These are phyloP conservation scores for Citrus unshiu DNA, from an alignment of 345 rosid species.

Conservation along the genomic window DNA sequence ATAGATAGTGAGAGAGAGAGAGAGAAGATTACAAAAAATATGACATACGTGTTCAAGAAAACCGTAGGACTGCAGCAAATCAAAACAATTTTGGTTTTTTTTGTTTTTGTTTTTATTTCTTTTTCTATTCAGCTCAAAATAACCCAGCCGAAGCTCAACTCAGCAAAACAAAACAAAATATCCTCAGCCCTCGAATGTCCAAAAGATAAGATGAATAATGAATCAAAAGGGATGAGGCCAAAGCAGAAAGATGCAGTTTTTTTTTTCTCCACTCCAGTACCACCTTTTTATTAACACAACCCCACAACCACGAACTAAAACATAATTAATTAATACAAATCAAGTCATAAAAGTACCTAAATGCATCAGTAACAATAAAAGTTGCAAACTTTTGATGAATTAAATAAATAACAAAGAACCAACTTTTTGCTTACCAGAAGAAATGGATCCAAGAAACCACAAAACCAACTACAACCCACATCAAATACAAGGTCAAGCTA, in stretches of 20 bases:
- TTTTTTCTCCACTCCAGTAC: constrained; percentile 1
- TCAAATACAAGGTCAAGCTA: not conserved
- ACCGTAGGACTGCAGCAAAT: not conserved
- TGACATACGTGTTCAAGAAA: constrained; percentile 3
- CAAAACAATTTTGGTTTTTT: not conserved
- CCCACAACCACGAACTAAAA: constrained; percentile 10
- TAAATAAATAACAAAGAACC: constrained; percentile 6
- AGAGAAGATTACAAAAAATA: not conserved
- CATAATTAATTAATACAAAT: constrained; percentile 14
- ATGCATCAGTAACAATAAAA: constrained; percentile 12
- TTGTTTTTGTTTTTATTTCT: not conserved
- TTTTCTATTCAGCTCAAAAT: not conserved
- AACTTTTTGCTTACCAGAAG: constrained; percentile 29
- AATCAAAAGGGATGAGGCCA: not conserved
- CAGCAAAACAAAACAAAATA: not conserved
- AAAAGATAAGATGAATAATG: not conserved
- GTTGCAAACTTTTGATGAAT: constrained; percentile 24
- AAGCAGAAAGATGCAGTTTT: not conserved
- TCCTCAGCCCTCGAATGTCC: not conserved
- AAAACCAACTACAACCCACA: constrained; percentile 9
- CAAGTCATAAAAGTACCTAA: constrained; percentile 1
- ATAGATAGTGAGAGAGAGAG: not conserved
- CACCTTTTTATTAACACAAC: constrained; percentile 17
- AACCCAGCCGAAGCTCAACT: constrained; percentile 5
- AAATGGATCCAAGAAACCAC: constrained; percentile 28